Evolutionary conservation across 768 basidiomycete genomes (phyloP).

Genomic region (Boletus rubropictus): DNA sequence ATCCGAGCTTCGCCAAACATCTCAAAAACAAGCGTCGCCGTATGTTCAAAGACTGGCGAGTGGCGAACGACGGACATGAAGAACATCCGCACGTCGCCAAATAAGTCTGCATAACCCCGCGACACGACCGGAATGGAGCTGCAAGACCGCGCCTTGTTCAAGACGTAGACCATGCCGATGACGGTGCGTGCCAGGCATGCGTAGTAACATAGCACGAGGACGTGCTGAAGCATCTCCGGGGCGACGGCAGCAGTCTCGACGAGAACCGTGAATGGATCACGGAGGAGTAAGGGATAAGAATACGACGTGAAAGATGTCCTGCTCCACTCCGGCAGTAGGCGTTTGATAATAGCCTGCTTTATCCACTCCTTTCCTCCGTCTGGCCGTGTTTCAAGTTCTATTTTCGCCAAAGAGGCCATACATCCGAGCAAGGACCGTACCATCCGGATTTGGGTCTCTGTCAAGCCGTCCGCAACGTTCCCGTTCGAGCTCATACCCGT

Average conservation of each 20-base stretch:
- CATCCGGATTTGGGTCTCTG: conserved; percentile 73
- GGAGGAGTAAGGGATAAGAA: conserved; percentile 77
- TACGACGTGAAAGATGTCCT: conserved; percentile 77
- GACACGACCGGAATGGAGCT: conserved; percentile 39
- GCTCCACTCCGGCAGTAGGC: conserved; percentile 89
- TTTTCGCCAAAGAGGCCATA: conserved; percentile 55
- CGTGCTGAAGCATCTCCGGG: conserved; percentile 84
- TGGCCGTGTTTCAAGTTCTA: conserved; percentile 63
- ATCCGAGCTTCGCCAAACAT: conserved; percentile 80
- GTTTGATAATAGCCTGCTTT: conserved; percentile 82
- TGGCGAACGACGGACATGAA: conserved; percentile 89
- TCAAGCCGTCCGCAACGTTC: conserved; percentile 55
- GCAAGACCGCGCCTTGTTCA: conserved; percentile 64
- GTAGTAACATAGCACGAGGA: conserved; percentile 86
- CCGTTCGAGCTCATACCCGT: conserved; percentile 37
- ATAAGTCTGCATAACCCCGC: conserved; percentile 62
- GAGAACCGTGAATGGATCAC: conserved; percentile 86
- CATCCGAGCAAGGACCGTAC: conserved; percentile 71
- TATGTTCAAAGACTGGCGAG: conserved; percentile 82
- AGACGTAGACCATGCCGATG: conserved; percentile 76
- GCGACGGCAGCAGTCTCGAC: conserved; percentile 87
- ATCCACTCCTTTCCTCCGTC: conserved; percentile 76
- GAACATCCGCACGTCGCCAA: conserved; percentile 83
- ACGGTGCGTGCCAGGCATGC: conserved; percentile 82
- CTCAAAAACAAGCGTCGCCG: conserved; percentile 71